Evolutionary conservation across 1,139 yeast genomes (phyloP).

Genomic region (Chernovozyma aurita): DNA sequence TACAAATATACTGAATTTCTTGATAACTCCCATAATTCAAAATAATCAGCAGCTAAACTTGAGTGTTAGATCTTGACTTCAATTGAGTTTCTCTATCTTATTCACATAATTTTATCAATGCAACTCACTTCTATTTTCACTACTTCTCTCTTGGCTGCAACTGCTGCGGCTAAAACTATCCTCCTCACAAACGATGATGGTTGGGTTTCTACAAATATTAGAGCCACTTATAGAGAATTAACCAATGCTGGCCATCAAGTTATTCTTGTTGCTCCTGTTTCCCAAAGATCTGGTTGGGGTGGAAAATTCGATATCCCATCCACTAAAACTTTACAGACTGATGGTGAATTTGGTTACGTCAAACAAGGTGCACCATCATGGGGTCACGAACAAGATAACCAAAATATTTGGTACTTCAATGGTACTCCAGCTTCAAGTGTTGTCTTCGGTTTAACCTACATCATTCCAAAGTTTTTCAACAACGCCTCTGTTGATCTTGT

Average conservation of each 20-base stretch:
- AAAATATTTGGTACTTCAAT: conserved; percentile 45
- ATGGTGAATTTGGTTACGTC: conserved; percentile 41
- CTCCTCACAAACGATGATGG: conserved; percentile 58
- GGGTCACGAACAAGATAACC: conserved; percentile 42
- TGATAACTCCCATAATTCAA: too few species aligned
- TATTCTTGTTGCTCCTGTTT: conserved; percentile 52
- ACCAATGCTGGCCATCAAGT: conserved; percentile 54
- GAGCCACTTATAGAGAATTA: conserved; percentile 54
- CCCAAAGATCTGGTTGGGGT: conserved; percentile 57
- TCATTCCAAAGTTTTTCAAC: conserved; percentile 35
- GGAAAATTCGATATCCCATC: conserved; percentile 49
- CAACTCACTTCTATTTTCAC: not conserved
- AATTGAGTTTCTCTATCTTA: too few species aligned
- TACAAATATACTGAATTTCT: too few species aligned
- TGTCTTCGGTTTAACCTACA: conserved; percentile 40
- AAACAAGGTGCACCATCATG: conserved; percentile 43
- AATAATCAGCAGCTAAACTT: too few species aligned
- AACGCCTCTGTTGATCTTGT: conserved; percentile 36
- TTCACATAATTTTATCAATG: too few species aligned
- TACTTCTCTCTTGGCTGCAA: conserved; percentile 9
- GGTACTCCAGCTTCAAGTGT: conserved; percentile 46
- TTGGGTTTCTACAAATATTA: conserved; percentile 55
- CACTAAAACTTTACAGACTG: conserved; percentile 33
- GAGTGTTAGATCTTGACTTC: too few species aligned
- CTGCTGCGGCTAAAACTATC: conserved; percentile 37